Percentiles rank a stretch among this genome's conserved stretches.
phyloP scores from a whole-genome alignment of 129 eudicot species.

The Cynara cardunculus region DNA sequence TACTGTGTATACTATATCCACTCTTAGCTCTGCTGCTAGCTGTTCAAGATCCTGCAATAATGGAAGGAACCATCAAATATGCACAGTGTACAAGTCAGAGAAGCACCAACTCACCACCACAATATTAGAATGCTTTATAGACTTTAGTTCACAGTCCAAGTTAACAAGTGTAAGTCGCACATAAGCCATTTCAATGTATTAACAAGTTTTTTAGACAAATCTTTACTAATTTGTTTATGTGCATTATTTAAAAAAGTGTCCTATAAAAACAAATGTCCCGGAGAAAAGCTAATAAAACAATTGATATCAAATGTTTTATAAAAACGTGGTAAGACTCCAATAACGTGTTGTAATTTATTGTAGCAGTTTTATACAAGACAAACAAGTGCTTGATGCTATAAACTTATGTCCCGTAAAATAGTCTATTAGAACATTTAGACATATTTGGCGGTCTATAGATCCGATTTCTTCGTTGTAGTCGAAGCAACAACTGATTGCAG shows the following conservation, averaged over 20 bases:
- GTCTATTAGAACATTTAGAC: neutral
- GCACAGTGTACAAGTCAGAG: slow-evolving; percentile 20
- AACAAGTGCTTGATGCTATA: neutral
- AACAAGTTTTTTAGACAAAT: neutral
- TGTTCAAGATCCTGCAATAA: slow-evolving; percentile 67
- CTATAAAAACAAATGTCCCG: too few species aligned
- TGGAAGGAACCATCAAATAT: neutral
- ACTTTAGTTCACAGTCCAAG: neutral
- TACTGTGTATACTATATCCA: slow-evolving; percentile 64
- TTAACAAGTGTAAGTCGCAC: too few species aligned
- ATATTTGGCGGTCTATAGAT: too few species aligned
- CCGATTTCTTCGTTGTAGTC: neutral
- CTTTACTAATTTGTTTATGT: too few species aligned
- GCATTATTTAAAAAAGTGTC: neutral
- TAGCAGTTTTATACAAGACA: neutral
- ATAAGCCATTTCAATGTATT: neutral
- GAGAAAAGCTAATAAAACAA: neutral
- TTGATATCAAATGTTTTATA: neutral
- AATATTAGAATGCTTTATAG: neutral
- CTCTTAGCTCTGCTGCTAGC: slow-evolving; percentile 72
- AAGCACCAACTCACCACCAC: too few species aligned
- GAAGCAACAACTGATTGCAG: neutral
- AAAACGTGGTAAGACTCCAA: neutral
- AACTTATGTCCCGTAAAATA: neutral
- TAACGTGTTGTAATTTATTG: neutral